phyloP scores from a whole-genome alignment of 164 flowering plant species.

The Piper betle region DNA sequence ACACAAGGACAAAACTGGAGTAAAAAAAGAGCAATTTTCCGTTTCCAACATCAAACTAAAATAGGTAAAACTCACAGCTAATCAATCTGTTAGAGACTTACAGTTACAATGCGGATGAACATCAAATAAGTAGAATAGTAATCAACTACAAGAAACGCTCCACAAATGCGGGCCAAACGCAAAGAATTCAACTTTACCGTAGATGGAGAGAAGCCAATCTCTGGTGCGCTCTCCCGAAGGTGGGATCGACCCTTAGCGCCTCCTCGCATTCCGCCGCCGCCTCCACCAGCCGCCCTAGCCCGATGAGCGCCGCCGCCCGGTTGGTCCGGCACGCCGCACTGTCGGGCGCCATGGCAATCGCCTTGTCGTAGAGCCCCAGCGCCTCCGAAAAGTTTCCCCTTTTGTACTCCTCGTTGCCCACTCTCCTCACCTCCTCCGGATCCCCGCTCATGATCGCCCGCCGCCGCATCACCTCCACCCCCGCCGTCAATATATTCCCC shows the following conservation, averaged over 20 bases:
- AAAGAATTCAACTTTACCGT: constrained; percentile 28
- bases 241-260: constrained; percentile 69
- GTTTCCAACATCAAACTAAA: too few species aligned
- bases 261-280: constrained; percentile 85
- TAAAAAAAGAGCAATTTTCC: too few species aligned
- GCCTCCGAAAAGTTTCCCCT: constrained; percentile 74
- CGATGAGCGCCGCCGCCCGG: constrained; percentile 73
- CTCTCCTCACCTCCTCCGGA: constrained; percentile 56
- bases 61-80: too few species aligned
- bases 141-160: background rate
- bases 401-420: constrained; percentile 76
- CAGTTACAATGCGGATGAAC: too few species aligned
- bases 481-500: constrained; percentile 14
- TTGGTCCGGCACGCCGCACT: constrained; percentile 74
- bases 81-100: too few species aligned
- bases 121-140: background rate
- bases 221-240: constrained; percentile 66
- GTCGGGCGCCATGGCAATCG: constrained; percentile 55
- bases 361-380: constrained; percentile 61
- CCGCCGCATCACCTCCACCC: constrained; percentile 15
- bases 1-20: too few species aligned
- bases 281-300: constrained; percentile 54
- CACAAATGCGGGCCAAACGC: background rate
- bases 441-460: constrained; percentile 28
- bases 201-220: constrained; percentile 58